Percentiles rank a stretch among this genome's conserved stretches.
Conservation (phyloP, 164 flowering plant species). For the Tinospora cordifolia region DNA sequence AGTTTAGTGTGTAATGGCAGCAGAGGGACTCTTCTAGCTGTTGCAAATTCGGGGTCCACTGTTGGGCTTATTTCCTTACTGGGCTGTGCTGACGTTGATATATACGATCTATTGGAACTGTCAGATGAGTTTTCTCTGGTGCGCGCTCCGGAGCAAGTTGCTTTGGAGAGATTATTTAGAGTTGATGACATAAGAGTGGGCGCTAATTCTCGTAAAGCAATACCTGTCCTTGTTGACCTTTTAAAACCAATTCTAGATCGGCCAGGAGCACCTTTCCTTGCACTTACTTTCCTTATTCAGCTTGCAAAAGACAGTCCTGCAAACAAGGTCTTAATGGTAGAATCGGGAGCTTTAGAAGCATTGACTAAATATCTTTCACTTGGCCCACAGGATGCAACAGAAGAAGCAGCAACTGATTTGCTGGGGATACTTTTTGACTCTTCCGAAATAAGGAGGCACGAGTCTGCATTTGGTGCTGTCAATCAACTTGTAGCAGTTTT, state of each 20-base stretch:
- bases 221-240: slow-evolving; percentile 87
- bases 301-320: slow-evolving; percentile 80
- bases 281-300: slow-evolving; percentile 79
- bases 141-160: slow-evolving; percentile 81
- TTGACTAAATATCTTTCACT: slow-evolving; percentile 91
- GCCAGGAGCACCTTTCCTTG: slow-evolving; percentile 91
- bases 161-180: slow-evolving; percentile 91
- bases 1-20: slow-evolving; percentile 96
- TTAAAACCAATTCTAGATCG: slow-evolving; percentile 98
- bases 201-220: slow-evolving; percentile 92
- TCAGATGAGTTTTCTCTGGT: slow-evolving; percentile 71
- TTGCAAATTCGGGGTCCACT: slow-evolving; percentile 94
- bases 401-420: slow-evolving; percentile 93
- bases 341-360: slow-evolving; percentile 90
- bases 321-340: slow-evolving; percentile 87
- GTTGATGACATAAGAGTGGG: slow-evolving; percentile 97
- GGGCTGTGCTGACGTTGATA: slow-evolving; percentile 95
- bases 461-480: slow-evolving; percentile 84
- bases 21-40: slow-evolving; percentile 89
- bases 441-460: slow-evolving; percentile 88
- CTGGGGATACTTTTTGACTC: slow-evolving; percentile 72
- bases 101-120: slow-evolving; percentile 61
- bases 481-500: slow-evolving; percentile 92
- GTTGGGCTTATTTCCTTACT: slow-evolving; percentile 82
- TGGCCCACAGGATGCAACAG: slow-evolving; percentile 92